phyloP scores from a whole-genome alignment of 2,329 filamentous ascomycete species.

The Ceratocystis albifundus region DNA sequence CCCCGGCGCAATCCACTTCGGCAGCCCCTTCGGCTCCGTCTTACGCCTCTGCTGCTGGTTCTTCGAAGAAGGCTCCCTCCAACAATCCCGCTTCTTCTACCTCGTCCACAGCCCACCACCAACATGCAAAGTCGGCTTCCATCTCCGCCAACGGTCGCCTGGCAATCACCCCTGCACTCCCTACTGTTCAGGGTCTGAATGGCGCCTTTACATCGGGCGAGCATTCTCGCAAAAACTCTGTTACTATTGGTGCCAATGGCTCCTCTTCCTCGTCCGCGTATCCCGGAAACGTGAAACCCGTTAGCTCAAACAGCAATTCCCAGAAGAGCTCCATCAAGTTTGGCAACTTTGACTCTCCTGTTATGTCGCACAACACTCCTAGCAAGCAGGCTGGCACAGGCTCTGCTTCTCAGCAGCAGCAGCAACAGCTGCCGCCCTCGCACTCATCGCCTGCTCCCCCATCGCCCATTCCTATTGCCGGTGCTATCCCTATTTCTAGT shows the following conservation, averaged over 20 bases:
- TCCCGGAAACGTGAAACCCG: constrained; percentile 67
- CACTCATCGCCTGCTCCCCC: constrained; percentile 70
- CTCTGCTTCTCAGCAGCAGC: constrained; percentile 46
- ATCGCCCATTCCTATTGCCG: constrained; percentile 82
- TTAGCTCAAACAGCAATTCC: constrained; percentile 44
- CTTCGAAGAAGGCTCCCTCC: constrained; percentile 50
- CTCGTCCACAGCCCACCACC: constrained; percentile 40
- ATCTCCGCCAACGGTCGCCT: constrained; percentile 76
- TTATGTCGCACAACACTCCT: constrained; percentile 55
- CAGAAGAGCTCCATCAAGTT: constrained; percentile 64
- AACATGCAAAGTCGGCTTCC: constrained; percentile 53
- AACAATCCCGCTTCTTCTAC: constrained; percentile 29
- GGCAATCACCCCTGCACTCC: constrained; percentile 57
- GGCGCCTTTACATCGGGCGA: constrained; percentile 41
- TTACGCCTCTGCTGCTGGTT: constrained; percentile 56
- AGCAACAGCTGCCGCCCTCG: constrained; percentile 54
- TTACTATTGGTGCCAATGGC: constrained; percentile 80
- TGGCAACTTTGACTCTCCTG: constrained; percentile 61
- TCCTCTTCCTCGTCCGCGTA: constrained; percentile 58
- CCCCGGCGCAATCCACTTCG: constrained; percentile 44
- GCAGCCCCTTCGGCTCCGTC: constrained; percentile 48
- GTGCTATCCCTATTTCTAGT: constrained; percentile 41
- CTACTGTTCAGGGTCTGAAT: constrained; percentile 31
- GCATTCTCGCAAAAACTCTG: constrained; percentile 75
- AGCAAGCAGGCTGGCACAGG: constrained; percentile 37